A percentile compares a stretch with the other conserved stretches of the same genome.
These are phyloP conservation scores for Aspergillus persii DNA, from an alignment of 2,329 filamentous ascomycete genomes.

Conservation along the genomic window DNA sequence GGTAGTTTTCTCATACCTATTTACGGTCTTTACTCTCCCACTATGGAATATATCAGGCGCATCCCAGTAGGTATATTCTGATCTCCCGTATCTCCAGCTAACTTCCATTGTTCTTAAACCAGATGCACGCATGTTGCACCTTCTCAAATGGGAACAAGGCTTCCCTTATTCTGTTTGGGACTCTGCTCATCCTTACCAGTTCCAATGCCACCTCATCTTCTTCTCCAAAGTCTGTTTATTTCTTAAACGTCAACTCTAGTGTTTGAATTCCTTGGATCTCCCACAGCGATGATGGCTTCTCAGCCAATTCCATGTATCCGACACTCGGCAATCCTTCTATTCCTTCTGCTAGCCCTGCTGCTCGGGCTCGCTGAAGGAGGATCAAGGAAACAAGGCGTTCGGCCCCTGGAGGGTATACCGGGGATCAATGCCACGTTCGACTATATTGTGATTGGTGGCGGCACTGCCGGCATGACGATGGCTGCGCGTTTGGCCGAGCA, in stretches of 20 bases:
- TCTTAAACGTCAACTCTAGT: not conserved
- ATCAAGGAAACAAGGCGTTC: not conserved
- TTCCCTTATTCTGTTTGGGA: not conserved
- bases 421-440: slow-evolving; percentile 22
- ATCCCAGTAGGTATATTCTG: too few relatives aligned
- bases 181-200: not conserved
- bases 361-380: not conserved
- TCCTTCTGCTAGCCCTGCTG: not conserved
- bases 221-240: not conserved
- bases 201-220: not conserved
- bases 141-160: not conserved
- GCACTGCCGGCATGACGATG: slow-evolving; percentile 42
- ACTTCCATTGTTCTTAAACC: not conserved
- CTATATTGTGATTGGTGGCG: slow-evolving; percentile 35
- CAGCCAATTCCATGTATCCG: not conserved
- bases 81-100: not conserved
- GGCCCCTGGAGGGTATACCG: slow-evolving; percentile 5
- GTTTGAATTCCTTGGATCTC: not conserved
- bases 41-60: too few relatives aligned
- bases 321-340: not conserved
- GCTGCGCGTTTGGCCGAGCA: slow-evolving; percentile 54
- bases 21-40: too few relatives aligned
- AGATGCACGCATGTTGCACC: not conserved
- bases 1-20: too few relatives aligned
- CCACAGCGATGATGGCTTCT: not conserved